Conservation (phyloP, 345 rosid genomes). For the Crucihimalaya himalaica region DNA sequence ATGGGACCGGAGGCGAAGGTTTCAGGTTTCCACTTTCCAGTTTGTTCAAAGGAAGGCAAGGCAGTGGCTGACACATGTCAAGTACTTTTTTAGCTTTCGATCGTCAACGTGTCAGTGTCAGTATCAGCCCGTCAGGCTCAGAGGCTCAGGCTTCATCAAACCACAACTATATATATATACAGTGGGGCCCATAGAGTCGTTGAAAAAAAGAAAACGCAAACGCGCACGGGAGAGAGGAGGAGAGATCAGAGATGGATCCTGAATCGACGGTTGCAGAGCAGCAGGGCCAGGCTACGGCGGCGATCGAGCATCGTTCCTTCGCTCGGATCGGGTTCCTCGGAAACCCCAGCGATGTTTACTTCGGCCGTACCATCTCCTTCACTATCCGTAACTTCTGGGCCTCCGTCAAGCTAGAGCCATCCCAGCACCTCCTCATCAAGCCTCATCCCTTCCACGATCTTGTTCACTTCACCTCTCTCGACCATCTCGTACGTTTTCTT, state of each 20-base stretch:
- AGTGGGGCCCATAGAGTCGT: no score
- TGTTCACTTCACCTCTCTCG: slow-evolving; percentile 63
- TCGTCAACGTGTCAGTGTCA: no score
- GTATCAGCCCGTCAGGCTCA: no score
- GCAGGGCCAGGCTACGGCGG: neutral
- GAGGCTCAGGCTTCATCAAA: no score
- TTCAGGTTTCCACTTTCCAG: no score
- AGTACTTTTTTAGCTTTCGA: no score
- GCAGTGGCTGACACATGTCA: no score
- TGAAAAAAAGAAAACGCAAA: no score
- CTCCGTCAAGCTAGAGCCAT: slow-evolving; percentile 63
- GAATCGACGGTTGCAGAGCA: neutral
- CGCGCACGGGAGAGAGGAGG: neutral
- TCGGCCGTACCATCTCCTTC: slow-evolving; percentile 69
- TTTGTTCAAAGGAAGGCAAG: no score
- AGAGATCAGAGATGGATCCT: slow-evolving; percentile 38
- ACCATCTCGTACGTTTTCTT: slow-evolving; percentile 54
- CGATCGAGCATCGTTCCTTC: slow-evolving; percentile 56
- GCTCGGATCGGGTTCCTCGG: slow-evolving; percentile 75
- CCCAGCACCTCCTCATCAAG: slow-evolving; percentile 60
- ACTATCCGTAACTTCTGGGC: slow-evolving; percentile 76
- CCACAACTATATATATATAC: no score
- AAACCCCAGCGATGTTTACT: slow-evolving; percentile 80
- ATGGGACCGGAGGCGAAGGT: no score
- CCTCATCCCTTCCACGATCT: slow-evolving; percentile 86